Percentiles rank a stretch among this genome's conserved stretches.
Evolutionary conservation across 1,139 yeast species (phyloP).

Genomic region (Yamadazyma triangularis): DNA sequence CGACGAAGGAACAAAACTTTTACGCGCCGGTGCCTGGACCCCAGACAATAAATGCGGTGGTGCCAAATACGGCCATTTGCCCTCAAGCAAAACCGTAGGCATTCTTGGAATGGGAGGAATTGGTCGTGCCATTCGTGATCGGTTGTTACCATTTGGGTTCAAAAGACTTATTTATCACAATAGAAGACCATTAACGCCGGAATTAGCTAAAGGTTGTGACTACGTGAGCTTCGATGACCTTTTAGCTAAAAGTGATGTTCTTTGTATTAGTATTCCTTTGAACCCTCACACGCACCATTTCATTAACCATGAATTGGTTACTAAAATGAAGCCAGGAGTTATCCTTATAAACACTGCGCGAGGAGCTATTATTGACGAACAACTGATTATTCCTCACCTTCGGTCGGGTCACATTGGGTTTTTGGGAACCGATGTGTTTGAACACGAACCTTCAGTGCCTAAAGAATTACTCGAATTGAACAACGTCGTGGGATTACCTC

Average conservation of each 20-base stretch:
- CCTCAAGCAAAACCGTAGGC: conserved; percentile 59
- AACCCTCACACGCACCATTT: conserved; percentile 55
- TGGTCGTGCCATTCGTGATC: conserved; percentile 62
- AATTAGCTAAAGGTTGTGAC: conserved; percentile 53
- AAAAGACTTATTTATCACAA: conserved; percentile 56
- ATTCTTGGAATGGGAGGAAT: conserved; percentile 77
- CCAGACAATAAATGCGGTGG: conserved; percentile 20
- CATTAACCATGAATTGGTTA: conserved; percentile 46
- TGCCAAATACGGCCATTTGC: conserved; percentile 38
- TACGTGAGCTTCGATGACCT: conserved; percentile 57
- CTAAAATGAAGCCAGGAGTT: conserved; percentile 61
- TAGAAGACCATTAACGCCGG: conserved; percentile 48
- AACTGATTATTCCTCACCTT: conserved; percentile 55
- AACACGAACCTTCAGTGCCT: conserved; percentile 71
- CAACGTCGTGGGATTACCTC: conserved; percentile 67
- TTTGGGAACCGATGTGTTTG: conserved; percentile 82
- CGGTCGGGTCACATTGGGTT: conserved; percentile 67
- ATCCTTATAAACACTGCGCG: conserved; percentile 67
- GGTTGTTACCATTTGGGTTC: conserved; percentile 64
- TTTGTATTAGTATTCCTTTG: conserved; percentile 62
- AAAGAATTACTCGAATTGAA: conserved; percentile 51
- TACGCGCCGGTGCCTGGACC: conserved; percentile 60
- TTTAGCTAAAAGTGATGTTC: conserved; percentile 49
- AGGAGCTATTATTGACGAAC: conserved; percentile 71
- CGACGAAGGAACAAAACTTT: conserved; percentile 36